Conservation (phyloP, 2,329 filamentous ascomycete genomes). For the Neoascochyta sp. region DNA sequence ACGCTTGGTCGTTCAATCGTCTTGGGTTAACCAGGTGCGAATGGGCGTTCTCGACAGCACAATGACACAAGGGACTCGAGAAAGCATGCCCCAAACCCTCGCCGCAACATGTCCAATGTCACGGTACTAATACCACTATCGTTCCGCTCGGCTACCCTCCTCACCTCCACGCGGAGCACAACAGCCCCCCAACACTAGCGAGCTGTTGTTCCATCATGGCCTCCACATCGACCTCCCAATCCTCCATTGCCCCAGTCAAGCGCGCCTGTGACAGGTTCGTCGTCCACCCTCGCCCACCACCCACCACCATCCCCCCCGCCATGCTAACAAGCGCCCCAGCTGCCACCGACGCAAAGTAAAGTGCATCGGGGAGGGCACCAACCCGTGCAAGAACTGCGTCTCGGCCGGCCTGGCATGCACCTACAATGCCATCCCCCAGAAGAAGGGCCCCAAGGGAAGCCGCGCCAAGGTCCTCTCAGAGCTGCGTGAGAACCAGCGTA, state of each 20-base stretch:
- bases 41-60: conserved; percentile 30
- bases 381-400: conserved; percentile 59
- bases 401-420: conserved; percentile 60
- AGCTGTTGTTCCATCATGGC: conserved; percentile 20
- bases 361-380: conserved; percentile 49
- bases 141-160: conserved; percentile 23
- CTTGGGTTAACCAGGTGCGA: conserved; percentile 31
- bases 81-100: conserved; percentile 23
- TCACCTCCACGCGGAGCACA: conserved; percentile 23
- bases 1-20: conserved; percentile 33
- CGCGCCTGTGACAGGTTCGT: conserved; percentile 44
- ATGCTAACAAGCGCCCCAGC: conserved; percentile 23
- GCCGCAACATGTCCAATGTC: conserved; percentile 30
- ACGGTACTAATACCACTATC: conserved; percentile 28
- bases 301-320: conserved; percentile 11
- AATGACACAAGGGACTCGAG: conserved; percentile 34
- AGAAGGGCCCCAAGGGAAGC: conserved; percentile 61
- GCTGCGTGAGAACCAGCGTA: conserved; percentile 52
- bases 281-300: conserved; percentile 5
- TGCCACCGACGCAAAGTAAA: conserved; percentile 51
- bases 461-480: conserved; percentile 62
- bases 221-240: conserved; percentile 29
- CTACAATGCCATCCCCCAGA: conserved; percentile 62
- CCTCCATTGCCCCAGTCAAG: conserved; percentile 39
- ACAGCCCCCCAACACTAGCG: conserved; percentile 19